Base-by-base conservation (phyloP, 805 yeast genomes). In the Debaryomyces prosopidis region DNA sequence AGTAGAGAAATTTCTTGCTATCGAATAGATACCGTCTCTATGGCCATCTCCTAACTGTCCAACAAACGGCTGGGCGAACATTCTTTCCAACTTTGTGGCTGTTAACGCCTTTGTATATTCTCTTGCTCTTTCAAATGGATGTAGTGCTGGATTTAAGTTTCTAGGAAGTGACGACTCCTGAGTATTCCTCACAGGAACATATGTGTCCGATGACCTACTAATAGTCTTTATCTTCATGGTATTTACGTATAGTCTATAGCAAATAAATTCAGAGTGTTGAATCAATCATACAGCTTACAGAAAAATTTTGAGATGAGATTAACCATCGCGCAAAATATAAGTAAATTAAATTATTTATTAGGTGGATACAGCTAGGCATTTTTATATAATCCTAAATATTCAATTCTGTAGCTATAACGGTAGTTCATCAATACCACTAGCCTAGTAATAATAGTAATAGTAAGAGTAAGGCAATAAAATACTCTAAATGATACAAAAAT, bases 61-160 rank as follows among this genome's bases (percentile, higher is more conserved):
- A 16, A 95, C 76, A 66, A 94, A 94, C 2, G 99, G 99, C 60
- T 91, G 91, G 0, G 99, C 98, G 77, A 94, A 94, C 87, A 94
- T 85, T 54, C 97, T 79, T 62, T 92, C 98, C 69, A 94, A 66
- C 63, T 94, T 94, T 12, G 98, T 91, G 20, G 99, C 98, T 45
- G 89, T 92, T 43, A 94, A 69, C 0, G 98, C 98, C 53, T 91
- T 81, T 15, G 97, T 88, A 60, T 94, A 94, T 67, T 94, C 99
- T 61, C 99, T 78, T 5, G 98, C 97, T 55, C 98, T 77, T 68
- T 94, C 98, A 59, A 94, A 92, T 0, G 97, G 99, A 69, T 94
- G 99, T 39, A 94, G 73, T 17, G 92, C 94, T 1, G 99, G 97
- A 61, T 92, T 85, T 55, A 94, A 71, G 66, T 94, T 94, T 47